Conservation (phyloP, 2,329 filamentous ascomycete genomes). For the Trichophyton rubrum region DNA sequence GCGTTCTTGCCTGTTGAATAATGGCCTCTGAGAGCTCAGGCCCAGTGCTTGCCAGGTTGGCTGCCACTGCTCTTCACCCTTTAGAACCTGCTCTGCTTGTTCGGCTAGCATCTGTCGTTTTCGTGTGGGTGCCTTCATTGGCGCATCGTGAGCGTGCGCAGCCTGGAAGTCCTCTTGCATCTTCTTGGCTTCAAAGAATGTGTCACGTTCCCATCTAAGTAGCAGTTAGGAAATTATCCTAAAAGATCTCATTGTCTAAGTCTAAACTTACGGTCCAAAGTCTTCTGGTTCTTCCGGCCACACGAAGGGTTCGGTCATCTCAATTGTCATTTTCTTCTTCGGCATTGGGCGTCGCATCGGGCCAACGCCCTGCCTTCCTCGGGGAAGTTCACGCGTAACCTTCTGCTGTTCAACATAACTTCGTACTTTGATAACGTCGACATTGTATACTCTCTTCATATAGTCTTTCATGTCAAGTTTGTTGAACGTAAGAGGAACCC, state of each 20-base stretch:
- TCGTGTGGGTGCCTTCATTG: conserved; percentile 28
- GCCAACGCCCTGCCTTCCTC: conserved; percentile 34
- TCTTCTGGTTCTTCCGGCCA: conserved; percentile 63
- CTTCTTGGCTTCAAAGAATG: conserved; percentile 43
- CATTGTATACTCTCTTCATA: conserved; percentile 71
- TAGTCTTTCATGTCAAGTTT: conserved; percentile 97
- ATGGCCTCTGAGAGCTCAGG: conserved; percentile 25
- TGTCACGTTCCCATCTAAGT: conserved; percentile 49
- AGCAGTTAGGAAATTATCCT: conserved; percentile 11
- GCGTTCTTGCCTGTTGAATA: conserved; percentile 5
- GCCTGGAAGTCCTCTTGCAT: conserved; percentile 33
- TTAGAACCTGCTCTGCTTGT: conserved; percentile 52
- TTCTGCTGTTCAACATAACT: conserved; percentile 65
- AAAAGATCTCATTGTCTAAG: not conserved
- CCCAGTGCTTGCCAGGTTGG: conserved; percentile 37
- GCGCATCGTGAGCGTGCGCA: conserved; percentile 23
- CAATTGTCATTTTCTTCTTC: conserved; percentile 88
- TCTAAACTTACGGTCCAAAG: conserved; percentile 41
- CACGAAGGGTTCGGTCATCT: conserved; percentile 74
- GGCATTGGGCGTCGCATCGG: conserved; percentile 57
- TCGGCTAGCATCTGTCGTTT: conserved; percentile 40
- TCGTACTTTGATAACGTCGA: conserved; percentile 60
- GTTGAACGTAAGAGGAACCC: conserved; percentile 81
- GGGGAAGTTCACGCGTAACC: conserved; percentile 35
- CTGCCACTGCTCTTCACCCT: conserved; percentile 50